Conservation (phyloP, 257 asterid genomes). For the Primulina eburnea region DNA sequence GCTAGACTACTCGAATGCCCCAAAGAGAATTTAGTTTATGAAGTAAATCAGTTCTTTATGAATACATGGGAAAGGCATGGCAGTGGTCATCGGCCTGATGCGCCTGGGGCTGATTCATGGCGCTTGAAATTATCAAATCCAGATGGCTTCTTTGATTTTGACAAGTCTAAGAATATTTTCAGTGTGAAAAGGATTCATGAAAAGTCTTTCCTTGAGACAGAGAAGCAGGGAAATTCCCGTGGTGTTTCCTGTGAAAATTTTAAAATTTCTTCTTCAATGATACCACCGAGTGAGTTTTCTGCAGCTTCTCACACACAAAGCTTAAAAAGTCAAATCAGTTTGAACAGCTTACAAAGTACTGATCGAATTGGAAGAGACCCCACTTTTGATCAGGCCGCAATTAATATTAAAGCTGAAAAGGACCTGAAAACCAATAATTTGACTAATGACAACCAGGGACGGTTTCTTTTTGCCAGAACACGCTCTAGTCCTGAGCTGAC, state of each 20-base stretch:
- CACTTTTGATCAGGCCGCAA: constrained; percentile 39
- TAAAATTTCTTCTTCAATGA: constrained; percentile 37
- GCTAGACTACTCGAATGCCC: constrained; percentile 77
- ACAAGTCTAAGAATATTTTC: constrained; percentile 33
- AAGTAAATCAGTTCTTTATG: constrained; percentile 81
- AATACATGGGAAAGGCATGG: constrained; percentile 95
- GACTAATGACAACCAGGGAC: constrained; percentile 56
- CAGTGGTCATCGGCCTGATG: constrained; percentile 89
- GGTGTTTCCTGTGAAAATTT: constrained; percentile 40
- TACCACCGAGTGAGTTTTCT: constrained; percentile 37
- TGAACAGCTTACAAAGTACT: constrained; percentile 39
- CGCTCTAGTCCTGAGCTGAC: constrained; percentile 93
- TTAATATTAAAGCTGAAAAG: constrained; percentile 49
- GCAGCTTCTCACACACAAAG: constrained; percentile 45
- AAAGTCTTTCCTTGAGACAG: constrained; percentile 31
- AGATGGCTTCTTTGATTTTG: constrained; percentile 39
- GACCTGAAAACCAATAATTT: constrained; percentile 50
- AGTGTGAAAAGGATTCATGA: constrained; percentile 41
- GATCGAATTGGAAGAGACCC: constrained; percentile 43
- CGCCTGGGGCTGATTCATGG: constrained; percentile 49
- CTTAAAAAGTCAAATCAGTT: constrained; percentile 41
- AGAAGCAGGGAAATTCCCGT: constrained; percentile 31
- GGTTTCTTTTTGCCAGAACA: constrained; percentile 72
- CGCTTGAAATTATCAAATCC: constrained; percentile 42
- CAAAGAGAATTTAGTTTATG: constrained; percentile 46